Percentiles rank a stretch among this genome's conserved stretches.
phyloP scores from a whole-genome alignment of 83 land plant species.

The Larix sibirica region DNA sequence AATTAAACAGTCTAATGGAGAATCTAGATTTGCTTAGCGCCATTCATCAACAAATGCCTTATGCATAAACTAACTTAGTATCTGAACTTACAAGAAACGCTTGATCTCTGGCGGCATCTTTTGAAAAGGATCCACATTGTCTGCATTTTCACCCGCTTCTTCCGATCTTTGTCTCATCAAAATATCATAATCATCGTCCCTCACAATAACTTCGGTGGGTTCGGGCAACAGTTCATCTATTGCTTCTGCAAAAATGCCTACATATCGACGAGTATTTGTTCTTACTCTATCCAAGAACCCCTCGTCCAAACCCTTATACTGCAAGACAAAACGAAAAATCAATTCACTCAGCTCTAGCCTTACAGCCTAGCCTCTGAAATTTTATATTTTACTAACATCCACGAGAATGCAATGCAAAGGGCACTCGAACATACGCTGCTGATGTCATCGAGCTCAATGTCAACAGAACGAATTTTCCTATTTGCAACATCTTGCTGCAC shows the following conservation, averaged over 20 bases:
- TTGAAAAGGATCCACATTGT: slow-evolving; percentile 69
- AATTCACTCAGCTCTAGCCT: background rate
- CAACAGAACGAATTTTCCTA: slow-evolving; percentile 63
- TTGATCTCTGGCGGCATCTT: slow-evolving; percentile 94
- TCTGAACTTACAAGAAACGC: slow-evolving; percentile 77
- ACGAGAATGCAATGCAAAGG: background rate
- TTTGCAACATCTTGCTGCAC: slow-evolving; percentile 97
- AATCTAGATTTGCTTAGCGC: background rate
- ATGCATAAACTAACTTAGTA: background rate
- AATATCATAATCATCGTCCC: slow-evolving; percentile 89
- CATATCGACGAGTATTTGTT: slow-evolving; percentile 79
- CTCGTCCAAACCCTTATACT: slow-evolving; percentile 81
- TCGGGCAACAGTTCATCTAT: slow-evolving; percentile 94
- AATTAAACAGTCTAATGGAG: background rate
- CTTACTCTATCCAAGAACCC: slow-evolving; percentile 71
- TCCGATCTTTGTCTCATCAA: slow-evolving; percentile 89
- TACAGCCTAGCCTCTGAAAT: background rate
- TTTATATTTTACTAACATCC: background rate
- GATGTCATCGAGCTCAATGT: slow-evolving; percentile 86
- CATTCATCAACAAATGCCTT: background rate
- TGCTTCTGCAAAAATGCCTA: slow-evolving; percentile 83
- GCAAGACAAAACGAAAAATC: background rate
- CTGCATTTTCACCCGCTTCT: slow-evolving; percentile 67
- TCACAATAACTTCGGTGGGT: slow-evolving; percentile 74
- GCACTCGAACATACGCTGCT: slow-evolving; percentile 35